phyloP scores from a whole-genome alignment of 2,329 filamentous ascomycete genomes.

The Talaromyces sp. region DNA sequence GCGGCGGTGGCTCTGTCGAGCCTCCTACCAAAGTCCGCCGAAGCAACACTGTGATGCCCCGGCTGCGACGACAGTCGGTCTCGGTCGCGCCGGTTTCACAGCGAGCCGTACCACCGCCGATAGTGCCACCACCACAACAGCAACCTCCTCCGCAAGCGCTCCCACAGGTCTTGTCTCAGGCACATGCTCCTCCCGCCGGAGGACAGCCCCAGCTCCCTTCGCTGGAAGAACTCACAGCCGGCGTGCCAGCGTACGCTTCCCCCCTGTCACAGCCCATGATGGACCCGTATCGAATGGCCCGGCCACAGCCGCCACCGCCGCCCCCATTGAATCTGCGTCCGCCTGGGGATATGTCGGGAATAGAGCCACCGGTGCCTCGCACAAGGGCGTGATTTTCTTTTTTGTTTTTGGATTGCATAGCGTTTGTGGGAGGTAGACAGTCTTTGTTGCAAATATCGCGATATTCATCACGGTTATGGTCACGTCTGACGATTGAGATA shows the following conservation, averaged over 20 bases:
- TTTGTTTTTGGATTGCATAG: slow-evolving; percentile 26
- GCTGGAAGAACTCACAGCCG: slow-evolving; percentile 42
- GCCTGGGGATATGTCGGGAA: slow-evolving; percentile 24
- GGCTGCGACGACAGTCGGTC: slow-evolving; percentile 33
- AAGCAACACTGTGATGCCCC: slow-evolving; percentile 33
- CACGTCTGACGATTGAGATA: slow-evolving; percentile 6
- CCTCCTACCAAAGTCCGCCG: slow-evolving; percentile 40
- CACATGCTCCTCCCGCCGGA: slow-evolving; percentile 22
- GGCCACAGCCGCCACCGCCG: slow-evolving; percentile 25
- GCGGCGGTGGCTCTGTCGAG: slow-evolving; percentile 39
- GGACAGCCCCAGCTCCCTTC: slow-evolving; percentile 32
- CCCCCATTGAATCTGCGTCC: slow-evolving; percentile 24
- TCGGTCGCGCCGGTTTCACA: slow-evolving; percentile 8
- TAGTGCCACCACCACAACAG: neutral
- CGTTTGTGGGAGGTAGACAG: slow-evolving; percentile 18
- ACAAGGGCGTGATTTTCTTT: slow-evolving; percentile 25
- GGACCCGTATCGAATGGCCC: slow-evolving; percentile 29
- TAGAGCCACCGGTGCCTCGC: slow-evolving; percentile 28
- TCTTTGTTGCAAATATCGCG: neutral
- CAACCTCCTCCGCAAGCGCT: neutral
- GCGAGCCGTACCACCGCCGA: slow-evolving; percentile 3
- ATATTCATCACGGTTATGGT: neutral
- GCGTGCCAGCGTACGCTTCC: slow-evolving; percentile 40
- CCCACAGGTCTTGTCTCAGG: slow-evolving; percentile 17
- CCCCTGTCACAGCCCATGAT: slow-evolving; percentile 27